Evolutionary conservation across 345 rosid genomes (phyloP), one percentile per base, ranked within the genome.

Genomic region (Syzygium aromaticum): DNA sequence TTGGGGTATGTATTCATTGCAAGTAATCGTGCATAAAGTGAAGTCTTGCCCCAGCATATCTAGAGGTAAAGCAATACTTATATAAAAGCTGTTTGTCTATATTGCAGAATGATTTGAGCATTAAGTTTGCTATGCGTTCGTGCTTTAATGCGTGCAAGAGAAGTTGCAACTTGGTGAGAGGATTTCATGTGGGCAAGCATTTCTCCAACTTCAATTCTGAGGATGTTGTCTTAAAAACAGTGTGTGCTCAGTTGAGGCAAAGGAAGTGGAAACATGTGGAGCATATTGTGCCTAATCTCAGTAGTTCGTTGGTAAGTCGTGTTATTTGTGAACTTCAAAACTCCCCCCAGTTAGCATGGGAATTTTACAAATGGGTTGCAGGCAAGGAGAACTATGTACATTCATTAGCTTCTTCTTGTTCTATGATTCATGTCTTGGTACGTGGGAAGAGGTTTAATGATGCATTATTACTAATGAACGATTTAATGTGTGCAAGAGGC

Each of bases 191-290:
- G 38, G 92, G 92, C 88, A 90, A 88, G 61, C 88, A 87, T 46
- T 90, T 93, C 88, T 87, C 90, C 14, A 88, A 86, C 63, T 93
- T 93, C 14, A 88, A 73, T 52, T 63, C 91, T 11, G 95, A 93
- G 84, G 93, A 95, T 43, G 89, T 95, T 86, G 88, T 94, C 57
- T 90, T 94, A 61, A 89, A 86, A 83, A 92, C 97, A 85, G 33
- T 94, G 77, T 94, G 95, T 90, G 90, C 92, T 85, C 92, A 94
- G 88, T 90, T 94, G 77, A 93, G 86, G 85, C 95, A 91, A n/a
- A 93, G 91, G 91, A 92, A 89, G 95, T 95, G 97, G 96, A 93
- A 91, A 54, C 53, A 89, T 84, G 89, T 94, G 92, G 94, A 91
- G 40, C 87, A 90, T 49, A 78, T 93, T 87, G 87, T 88, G 46